Conservation (phyloP, 2,329 filamentous ascomycete species). For the Diaporthe citriasiana region DNA sequence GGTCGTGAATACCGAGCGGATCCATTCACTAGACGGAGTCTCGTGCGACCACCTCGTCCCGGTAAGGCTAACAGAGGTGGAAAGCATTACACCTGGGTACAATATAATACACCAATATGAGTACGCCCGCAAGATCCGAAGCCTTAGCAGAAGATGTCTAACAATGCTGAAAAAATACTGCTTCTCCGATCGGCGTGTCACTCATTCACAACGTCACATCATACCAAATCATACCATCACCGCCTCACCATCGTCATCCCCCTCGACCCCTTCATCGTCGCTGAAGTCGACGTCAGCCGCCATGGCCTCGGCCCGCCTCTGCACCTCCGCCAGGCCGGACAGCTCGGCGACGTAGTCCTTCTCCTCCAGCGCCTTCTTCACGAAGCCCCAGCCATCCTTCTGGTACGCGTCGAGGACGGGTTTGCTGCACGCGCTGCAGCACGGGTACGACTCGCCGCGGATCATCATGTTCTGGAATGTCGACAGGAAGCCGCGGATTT, state of each 20-base stretch:
- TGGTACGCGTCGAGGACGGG: constrained; percentile 78
- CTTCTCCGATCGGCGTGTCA: background rate
- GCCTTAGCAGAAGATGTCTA: background rate
- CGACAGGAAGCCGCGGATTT: constrained; percentile 82
- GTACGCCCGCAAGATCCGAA: background rate
- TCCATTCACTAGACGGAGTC: background rate
- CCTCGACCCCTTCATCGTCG: constrained; percentile 66
- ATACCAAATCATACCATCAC: constrained; percentile 61
- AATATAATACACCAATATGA: background rate
- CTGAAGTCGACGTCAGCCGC: constrained; percentile 72
- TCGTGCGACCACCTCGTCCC: background rate
- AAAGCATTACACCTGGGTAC: background rate
- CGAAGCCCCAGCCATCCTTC: constrained; percentile 80
- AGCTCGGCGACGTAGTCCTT: constrained; percentile 84
- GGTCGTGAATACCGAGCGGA: background rate
- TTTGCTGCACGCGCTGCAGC: constrained; percentile 84
- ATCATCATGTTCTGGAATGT: constrained; percentile 82
- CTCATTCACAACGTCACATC: background rate
- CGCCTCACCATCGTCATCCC: constrained; percentile 66
- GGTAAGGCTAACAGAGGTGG: background rate
- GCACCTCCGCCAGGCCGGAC: constrained; percentile 80
- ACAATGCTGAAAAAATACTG: constrained; percentile 1
- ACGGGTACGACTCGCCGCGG: constrained; percentile 81
- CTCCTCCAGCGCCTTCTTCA: constrained; percentile 80
- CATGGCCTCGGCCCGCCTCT: constrained; percentile 68